phyloP scores from a whole-genome alignment of 768 basidiomycete species.

The Ramaria sp. region DNA sequence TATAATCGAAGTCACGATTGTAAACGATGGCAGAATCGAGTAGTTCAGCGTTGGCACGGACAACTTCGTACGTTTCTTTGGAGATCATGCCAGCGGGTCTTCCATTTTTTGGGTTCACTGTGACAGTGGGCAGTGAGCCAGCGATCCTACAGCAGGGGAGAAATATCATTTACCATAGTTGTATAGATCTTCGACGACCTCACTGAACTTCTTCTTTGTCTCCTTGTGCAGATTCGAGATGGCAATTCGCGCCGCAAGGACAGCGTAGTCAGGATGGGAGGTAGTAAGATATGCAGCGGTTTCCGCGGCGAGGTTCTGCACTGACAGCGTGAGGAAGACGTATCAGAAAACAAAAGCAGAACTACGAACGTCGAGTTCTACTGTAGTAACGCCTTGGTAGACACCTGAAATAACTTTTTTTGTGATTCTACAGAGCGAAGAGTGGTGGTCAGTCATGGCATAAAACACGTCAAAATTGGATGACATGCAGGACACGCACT shows the following conservation, averaged over 20 bases:
- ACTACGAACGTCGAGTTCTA: conserved; percentile 81
- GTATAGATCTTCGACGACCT: conserved; percentile 86
- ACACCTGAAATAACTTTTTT: conserved; percentile 92
- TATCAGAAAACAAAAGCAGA: neutral
- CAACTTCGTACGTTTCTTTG: conserved; percentile 69
- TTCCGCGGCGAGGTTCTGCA: conserved; percentile 88
- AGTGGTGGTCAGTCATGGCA: neutral
- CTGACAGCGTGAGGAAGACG: neutral
- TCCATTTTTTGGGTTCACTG: conserved; percentile 94
- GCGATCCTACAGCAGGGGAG: neutral
- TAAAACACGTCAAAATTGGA: neutral
- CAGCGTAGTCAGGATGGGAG: conserved; percentile 94
- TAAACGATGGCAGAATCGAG: conserved; percentile 96
- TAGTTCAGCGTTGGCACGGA: conserved; percentile 67
- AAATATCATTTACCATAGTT: conserved; percentile 51
- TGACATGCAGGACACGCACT: conserved; percentile 36
- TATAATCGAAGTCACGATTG: conserved; percentile 96
- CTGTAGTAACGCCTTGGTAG: conserved; percentile 92
- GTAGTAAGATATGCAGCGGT: conserved; percentile 97
- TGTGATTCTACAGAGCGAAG: conserved; percentile 44
- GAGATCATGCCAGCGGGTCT: conserved; percentile 85
- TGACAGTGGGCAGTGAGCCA: conserved; percentile 1
- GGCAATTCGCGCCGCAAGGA: conserved; percentile 96
- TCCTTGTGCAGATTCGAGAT: conserved; percentile 99
- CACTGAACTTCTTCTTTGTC: conserved; percentile 94